Conservation (phyloP, 805 yeast genomes). For the Dipodascus albidus region DNA sequence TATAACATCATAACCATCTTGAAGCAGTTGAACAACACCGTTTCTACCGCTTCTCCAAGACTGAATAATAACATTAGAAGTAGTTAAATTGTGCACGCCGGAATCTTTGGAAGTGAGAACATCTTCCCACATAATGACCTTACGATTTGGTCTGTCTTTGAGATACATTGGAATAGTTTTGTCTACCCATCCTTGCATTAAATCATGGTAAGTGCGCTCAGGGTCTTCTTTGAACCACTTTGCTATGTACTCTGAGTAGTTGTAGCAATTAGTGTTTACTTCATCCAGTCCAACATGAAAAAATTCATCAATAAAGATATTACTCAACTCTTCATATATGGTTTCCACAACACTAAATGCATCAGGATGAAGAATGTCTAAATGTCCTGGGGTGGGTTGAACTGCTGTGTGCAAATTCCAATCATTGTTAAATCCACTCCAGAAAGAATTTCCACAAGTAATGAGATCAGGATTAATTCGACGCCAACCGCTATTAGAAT, state of each 20-base stretch:
- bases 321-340: conserved; percentile 27
- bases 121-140: conserved; percentile 34
- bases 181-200: conserved; percentile 29
- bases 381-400: conserved; percentile 34
- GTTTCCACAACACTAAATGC: conserved; percentile 27
- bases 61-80: conserved; percentile 26
- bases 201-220: conserved; percentile 21
- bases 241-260: conserved; percentile 20
- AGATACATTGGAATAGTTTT: conserved; percentile 26
- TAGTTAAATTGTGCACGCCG: conserved; percentile 24
- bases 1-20: conserved; percentile 29
- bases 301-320: conserved; percentile 26
- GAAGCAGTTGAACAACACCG: conserved; percentile 23
- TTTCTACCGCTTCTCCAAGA: conserved; percentile 23
- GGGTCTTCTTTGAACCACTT: conserved; percentile 24
- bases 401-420: conserved; percentile 18
- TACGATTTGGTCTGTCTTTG: conserved; percentile 15
- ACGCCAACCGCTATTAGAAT: conserved; percentile 31
- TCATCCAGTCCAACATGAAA: conserved; percentile 36
- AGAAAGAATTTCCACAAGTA: conserved; percentile 27
- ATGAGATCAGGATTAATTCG: conserved; percentile 25
- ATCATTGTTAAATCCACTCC: conserved; percentile 15
- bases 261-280: conserved; percentile 27
- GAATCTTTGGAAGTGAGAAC: conserved; percentile 16
- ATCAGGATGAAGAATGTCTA: conserved; percentile 25